phyloP scores from a whole-genome alignment of 2,329 filamentous ascomycete genomes.

The Fusarium hostae region DNA sequence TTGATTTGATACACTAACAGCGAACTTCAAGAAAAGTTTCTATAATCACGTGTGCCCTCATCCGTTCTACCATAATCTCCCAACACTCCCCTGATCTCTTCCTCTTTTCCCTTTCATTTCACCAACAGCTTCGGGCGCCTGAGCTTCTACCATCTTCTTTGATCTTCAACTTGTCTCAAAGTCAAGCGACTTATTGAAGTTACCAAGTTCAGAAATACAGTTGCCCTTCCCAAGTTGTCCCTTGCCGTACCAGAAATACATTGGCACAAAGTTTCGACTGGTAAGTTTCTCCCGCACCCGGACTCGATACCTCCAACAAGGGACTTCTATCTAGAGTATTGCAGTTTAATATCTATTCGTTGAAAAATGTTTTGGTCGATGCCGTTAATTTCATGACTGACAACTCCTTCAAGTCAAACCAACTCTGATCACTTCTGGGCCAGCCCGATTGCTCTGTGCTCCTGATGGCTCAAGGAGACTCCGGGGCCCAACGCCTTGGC shows the following conservation, averaged over 20 bases:
- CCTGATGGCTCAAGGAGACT: constrained; percentile 1
- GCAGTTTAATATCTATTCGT: background rate
- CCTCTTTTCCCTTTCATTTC: background rate
- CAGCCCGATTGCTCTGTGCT: background rate
- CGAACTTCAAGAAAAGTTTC: background rate
- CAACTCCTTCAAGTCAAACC: constrained; percentile 13
- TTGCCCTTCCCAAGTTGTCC: constrained; percentile 9
- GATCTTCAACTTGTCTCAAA: background rate
- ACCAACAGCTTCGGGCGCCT: background rate
- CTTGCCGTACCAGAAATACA: background rate
- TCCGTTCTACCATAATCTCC: background rate
- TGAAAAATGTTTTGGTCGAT: background rate
- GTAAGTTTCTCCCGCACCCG: constrained; percentile 13
- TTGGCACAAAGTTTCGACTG: background rate
- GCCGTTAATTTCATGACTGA: constrained; percentile 1
- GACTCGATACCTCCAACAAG: background rate
- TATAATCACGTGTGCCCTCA: background rate
- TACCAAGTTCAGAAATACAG: constrained; percentile 12
- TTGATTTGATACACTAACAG: background rate
- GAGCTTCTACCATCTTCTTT: background rate
- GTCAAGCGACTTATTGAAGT: background rate
- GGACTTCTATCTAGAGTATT: background rate
- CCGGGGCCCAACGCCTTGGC: constrained; percentile 1
- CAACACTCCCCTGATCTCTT: background rate
- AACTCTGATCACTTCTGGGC: background rate